A percentile compares a stretch with the other conserved stretches of the same genome.
Evolutionary conservation across 73 alveolate genomes (phyloP).

Genomic region (Effrenium voratum): DNA sequence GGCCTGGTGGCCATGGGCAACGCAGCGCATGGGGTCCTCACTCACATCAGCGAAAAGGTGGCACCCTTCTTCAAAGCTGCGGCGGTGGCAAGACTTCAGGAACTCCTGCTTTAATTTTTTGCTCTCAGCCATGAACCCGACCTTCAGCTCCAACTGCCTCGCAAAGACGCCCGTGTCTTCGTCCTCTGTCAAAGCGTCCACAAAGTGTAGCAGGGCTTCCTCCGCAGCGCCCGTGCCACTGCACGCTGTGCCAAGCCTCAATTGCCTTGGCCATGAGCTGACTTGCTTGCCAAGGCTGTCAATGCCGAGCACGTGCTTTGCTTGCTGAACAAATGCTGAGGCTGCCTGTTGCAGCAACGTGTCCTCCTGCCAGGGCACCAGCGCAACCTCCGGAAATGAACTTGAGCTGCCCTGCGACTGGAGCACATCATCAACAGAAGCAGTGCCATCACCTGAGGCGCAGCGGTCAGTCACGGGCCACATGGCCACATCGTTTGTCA

Average conservation of each 20-base stretch:
- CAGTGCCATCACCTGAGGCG: too few species aligned
- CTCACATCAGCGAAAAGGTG: neutral
- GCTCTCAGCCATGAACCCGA: neutral
- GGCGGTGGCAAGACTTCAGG: neutral
- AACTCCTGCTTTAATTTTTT: neutral
- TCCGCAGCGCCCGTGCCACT: neutral
- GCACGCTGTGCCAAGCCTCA: neutral
- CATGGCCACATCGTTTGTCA: too few species aligned
- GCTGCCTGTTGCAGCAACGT: neutral
- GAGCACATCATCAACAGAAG: too few species aligned
- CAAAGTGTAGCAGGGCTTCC: neutral
- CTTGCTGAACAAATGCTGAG: neutral
- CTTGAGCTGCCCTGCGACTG: too few species aligned
- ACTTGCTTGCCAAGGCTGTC: neutral
- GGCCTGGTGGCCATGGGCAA: neutral
- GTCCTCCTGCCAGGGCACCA: neutral
- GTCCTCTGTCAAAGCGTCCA: neutral
- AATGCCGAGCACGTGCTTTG: neutral
- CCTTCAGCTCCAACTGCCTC: neutral
- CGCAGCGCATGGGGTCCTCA: neutral
- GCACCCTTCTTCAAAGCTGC: neutral
- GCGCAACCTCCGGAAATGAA: neutral
- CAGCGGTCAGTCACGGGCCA: too few species aligned
- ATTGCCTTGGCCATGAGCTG: neutral
- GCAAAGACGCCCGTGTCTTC: neutral